Base-by-base conservation (phyloP, 148 eudicot species). In the Chenopodium berlandieri region DNA sequence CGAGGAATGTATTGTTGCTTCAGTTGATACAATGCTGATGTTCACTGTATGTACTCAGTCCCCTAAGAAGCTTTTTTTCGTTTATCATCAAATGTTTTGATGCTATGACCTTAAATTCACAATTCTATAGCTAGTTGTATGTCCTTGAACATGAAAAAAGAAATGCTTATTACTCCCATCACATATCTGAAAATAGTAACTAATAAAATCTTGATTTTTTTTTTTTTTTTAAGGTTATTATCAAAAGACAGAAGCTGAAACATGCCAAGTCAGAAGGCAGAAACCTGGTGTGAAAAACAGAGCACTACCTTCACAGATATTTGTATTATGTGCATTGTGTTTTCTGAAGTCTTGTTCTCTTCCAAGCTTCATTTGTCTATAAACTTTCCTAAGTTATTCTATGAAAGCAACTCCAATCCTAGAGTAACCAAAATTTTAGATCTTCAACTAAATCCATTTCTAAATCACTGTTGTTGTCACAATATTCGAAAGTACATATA, bases 1-100 rank as follows among this genome's bases (percentile, higher is more conserved):
- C 75, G 81, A 81, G 84, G 86, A 68, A 20, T 75, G 58, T 91
- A 84, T 71, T 92, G 94, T 71, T 92, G 94, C 86, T 81, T 88
- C 46, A 79, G 82, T 76, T 92, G 86, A 91, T 81, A 68, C 66
- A 60, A 71, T 58, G 47, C 62, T 58, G 4, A 14, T 19, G 4
- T 17, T 32, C n/a, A 23, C n/a, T 48, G 74, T 32, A 79, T 58
- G 71, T 58, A 32, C 60, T 73, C 30, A 0, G 34, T n/a, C 22
- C 13, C 31, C 65, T 65, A 1, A 3, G 1, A 11, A 19, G 2
- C 16, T 25, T 0, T 14, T 25, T 0, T 14, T n/a, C n/a, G 0
- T 13, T 22, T 32, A 52, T 17, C 14, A 34, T 74, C 27, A 12
- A 4, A 16, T 30, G 20, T 2, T 64, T 12, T 63, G 19, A 37